Percentiles rank a stretch among this genome's conserved stretches.
Conservation (phyloP, 345 rosid genomes). For the Erucastrum elatum region DNA sequence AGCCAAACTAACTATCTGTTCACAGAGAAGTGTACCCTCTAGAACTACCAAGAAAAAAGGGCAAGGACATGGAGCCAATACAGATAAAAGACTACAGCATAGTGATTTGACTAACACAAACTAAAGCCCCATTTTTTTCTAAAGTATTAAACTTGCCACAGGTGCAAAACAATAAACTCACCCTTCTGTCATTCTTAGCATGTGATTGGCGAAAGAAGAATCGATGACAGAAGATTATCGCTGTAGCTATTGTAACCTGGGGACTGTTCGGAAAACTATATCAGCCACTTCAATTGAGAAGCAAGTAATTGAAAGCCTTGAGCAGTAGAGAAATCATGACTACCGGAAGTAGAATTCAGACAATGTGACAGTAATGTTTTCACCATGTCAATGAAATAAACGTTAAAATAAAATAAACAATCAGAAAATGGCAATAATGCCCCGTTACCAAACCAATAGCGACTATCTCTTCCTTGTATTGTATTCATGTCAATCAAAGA, state of each 20-base stretch:
- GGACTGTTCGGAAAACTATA: conserved; percentile 61
- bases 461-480: neutral
- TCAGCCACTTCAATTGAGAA: conserved; percentile 17
- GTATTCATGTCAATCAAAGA: conserved; percentile 1
- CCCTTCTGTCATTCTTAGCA: conserved; percentile 95
- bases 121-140: neutral
- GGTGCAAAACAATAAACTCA: conserved; percentile 47
- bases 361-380: neutral
- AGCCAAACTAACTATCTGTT: conserved; percentile 3
- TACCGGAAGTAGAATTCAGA: conserved; percentile 5
- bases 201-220: conserved; percentile 97
- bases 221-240: conserved; percentile 94
- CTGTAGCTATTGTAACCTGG: conserved; percentile 97
- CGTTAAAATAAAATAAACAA: conserved; percentile 80
- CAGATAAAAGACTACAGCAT: conserved; percentile 11
- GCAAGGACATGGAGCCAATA: conserved; percentile 4
- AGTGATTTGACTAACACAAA: conserved; percentile 4
- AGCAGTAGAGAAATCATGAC: conserved; percentile 17
- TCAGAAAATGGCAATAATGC: no score
- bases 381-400: conserved; percentile 78
- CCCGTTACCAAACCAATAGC: neutral
- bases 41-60: conserved; percentile 16
- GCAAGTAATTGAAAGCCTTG: neutral
- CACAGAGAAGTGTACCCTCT: conserved; percentile 9
- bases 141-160: conserved; percentile 39